Base-by-base conservation (phyloP, 345 rosid genomes). In the Sisymbrium irio region DNA sequence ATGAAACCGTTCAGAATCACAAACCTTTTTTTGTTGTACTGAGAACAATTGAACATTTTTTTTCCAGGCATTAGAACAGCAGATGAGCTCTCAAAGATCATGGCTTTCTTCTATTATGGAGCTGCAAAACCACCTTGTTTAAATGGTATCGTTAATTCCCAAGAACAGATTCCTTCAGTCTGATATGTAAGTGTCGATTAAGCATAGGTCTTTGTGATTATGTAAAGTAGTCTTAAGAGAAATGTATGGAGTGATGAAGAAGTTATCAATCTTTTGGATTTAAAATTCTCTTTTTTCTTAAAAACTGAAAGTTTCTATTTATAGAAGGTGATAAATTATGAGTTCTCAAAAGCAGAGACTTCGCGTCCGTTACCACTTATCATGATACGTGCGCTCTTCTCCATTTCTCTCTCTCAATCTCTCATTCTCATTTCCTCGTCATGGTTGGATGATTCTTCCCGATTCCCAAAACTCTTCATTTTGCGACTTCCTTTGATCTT, bases 51-150 rank as follows among this genome's bases (percentile, higher is more conserved):
- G 0, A 20, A 70, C 20, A 64, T 62, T 7, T 57, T 46, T 39
- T 15, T n/a, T n/a, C n/a, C 90, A 89, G 98, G 77, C 5, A 67
- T 75, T 56, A 83, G 82, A 83, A 83, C 81, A 76, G 86, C 98
- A 36, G 91, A 87, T 57, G 97, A 89, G 74, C 76, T 88, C 12
- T 87, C 94, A 35, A 89, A 89, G 72, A 89, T 91, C 13, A 93
- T 89, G 94, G 95, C 96, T 2, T 94, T 85, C 83, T 94, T 83
- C 81, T 91, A 91, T 69, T 91, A 89, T 50, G 96, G 98, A 80
- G 98, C 91, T 65, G 88, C 88, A 45, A 89, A 87, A 81, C 96
- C 97, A 36, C 83, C 84, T 51, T 89, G 85, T 74, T 71, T 93
- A 66, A 73, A 65, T 68, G 56, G 45, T 61, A 39, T 61, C 1